These are phyloP conservation scores for Parachaetomium inaequale DNA, from an alignment of 495 filamentous ascomycete species.

Conservation along the genomic window DNA sequence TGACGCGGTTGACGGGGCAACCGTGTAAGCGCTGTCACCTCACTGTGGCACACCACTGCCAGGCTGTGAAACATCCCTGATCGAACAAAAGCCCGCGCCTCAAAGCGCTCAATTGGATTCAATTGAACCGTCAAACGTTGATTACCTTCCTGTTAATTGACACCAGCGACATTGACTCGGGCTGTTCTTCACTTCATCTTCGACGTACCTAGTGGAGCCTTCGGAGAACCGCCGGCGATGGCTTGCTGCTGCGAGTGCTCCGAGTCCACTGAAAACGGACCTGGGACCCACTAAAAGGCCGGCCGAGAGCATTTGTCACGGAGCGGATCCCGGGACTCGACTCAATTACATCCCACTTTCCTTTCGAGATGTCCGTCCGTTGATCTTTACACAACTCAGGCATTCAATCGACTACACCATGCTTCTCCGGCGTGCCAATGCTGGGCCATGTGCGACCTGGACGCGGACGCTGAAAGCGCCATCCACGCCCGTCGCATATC, in stretches of 20 bases:
- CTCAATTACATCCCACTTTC: background rate
- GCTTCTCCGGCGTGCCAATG: background rate
- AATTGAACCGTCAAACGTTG: no score
- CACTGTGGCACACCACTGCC: background rate
- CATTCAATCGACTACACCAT: background rate
- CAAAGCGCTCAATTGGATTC: no score
- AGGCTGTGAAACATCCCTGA: no score
- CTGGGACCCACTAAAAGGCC: slow-evolving; percentile 10
- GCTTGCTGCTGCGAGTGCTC: slow-evolving; percentile 7
- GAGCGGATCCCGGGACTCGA: slow-evolving; percentile 4
- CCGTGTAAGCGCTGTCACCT: slow-evolving; percentile 16
- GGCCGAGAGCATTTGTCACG: background rate
- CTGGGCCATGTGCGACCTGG: background rate
- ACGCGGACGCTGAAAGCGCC: background rate
- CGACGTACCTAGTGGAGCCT: slow-evolving; percentile 4
- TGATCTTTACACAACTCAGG: background rate
- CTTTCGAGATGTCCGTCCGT: background rate
- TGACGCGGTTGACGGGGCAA: slow-evolving; percentile 20
- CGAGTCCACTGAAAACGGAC: slow-evolving; percentile 1
- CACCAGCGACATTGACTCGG: background rate
- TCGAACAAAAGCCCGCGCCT: no score
- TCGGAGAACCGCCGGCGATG: slow-evolving; percentile 15
- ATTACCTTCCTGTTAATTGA: background rate
- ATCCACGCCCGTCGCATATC: background rate
- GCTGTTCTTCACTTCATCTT: background rate